Percentiles rank a stretch among this genome's conserved stretches.
Evolutionary conservation across 108 stramenopile genomes (phyloP).

Genomic region (Schizochytrium sp.): DNA sequence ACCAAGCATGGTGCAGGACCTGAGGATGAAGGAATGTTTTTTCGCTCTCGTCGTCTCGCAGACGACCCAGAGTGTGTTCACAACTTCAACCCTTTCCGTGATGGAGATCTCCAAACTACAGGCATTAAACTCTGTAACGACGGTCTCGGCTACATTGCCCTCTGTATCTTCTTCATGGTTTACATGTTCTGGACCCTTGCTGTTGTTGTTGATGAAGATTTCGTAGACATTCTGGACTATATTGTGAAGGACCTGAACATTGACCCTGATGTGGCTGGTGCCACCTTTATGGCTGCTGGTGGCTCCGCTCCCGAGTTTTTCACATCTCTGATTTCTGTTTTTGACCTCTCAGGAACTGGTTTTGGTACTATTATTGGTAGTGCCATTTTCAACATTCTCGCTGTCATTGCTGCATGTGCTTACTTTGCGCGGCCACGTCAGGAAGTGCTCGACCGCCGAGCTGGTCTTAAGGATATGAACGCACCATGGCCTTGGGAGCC

Average conservation of each 20-base stretch:
- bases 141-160: slow-evolving; percentile 27
- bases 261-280: slow-evolving; percentile 85
- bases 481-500: slow-evolving; percentile 70
- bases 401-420: slow-evolving; percentile 85
- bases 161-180: slow-evolving; percentile 76
- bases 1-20: no score
- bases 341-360: slow-evolving; percentile 79
- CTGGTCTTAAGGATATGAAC: background rate
- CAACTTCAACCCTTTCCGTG: slow-evolving; percentile 25
- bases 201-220: slow-evolving; percentile 87
- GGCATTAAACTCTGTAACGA: slow-evolving; percentile 3
- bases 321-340: slow-evolving; percentile 76
- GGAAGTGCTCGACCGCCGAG: background rate
- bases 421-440: slow-evolving; percentile 66
- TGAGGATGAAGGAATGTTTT: no score
- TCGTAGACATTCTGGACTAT: slow-evolving; percentile 86
- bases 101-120: background rate
- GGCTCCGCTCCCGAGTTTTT: slow-evolving; percentile 86
- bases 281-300: slow-evolving; percentile 84
- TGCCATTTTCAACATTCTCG: slow-evolving; percentile 87
- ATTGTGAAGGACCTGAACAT: slow-evolving; percentile 79
- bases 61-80: background rate
- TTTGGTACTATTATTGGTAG: slow-evolving; percentile 89
- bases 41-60: background rate
- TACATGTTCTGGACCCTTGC: slow-evolving; percentile 88